Evolutionary conservation across 768 basidiomycete genomes (phyloP).

Genomic region (Dacryopinax primogenitus): DNA sequence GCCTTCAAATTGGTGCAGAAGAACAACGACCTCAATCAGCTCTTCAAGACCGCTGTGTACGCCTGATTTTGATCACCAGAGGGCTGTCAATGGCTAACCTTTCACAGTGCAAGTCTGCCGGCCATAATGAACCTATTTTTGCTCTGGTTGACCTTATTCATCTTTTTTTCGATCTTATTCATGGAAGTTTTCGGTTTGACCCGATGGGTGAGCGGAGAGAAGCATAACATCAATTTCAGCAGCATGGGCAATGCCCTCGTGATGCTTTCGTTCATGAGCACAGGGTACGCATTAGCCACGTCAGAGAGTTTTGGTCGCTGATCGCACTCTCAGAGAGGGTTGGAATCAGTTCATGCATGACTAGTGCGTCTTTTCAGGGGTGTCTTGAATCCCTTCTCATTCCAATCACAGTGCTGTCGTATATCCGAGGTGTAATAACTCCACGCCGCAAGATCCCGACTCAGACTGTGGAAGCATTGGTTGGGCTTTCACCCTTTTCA

Average conservation of each 20-base stretch:
- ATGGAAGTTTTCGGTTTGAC: constrained; percentile 87
- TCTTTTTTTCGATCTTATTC: constrained; percentile 80
- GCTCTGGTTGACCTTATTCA: constrained; percentile 79
- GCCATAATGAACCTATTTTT: constrained; percentile 72
- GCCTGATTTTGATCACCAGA: constrained; percentile 23
- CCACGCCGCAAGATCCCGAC: constrained; percentile 33
- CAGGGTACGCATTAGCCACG: constrained; percentile 50
- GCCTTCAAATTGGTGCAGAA: constrained; percentile 89
- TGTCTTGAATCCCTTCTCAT: constrained; percentile 12
- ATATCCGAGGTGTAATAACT: constrained; percentile 70
- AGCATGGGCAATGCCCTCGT: constrained; percentile 67
- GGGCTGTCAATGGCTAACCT: not conserved
- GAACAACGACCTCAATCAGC: constrained; percentile 74
- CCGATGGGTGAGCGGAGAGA: constrained; percentile 64
- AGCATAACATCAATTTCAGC: constrained; percentile 60
- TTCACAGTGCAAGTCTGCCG: constrained; percentile 63
- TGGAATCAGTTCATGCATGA: constrained; percentile 99
- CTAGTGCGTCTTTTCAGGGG: constrained; percentile 43
- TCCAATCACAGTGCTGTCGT: constrained; percentile 44
- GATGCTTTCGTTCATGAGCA: constrained; percentile 86
- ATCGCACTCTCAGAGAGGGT: constrained; percentile 49
- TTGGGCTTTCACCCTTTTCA: constrained; percentile 80
- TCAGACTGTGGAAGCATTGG: constrained; percentile 78
- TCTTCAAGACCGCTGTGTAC: constrained; percentile 92
- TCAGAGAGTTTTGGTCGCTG: constrained; percentile 13